Evolutionary conservation across 345 rosid genomes (phyloP), one percentile per base, ranked within the genome.

Genomic region (Tarenaya hassleriana): DNA sequence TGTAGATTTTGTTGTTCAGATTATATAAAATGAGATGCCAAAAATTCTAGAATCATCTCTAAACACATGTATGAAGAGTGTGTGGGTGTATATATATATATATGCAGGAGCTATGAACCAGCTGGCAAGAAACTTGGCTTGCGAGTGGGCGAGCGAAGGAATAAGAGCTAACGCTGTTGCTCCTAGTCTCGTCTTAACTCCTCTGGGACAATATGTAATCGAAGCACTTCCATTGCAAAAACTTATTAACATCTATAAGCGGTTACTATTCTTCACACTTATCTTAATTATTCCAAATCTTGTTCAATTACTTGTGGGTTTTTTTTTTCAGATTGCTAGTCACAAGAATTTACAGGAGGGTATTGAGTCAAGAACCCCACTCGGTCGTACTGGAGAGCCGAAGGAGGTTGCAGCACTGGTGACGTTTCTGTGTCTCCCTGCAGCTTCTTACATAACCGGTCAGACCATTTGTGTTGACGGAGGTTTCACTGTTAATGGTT

Each of bases 391-490:
- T 17, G 95, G 86, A 47, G 89, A 85, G 56, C 67, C 95, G 4
- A 63, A 69, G 53, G 92, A 88, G 67, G 95, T 85, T 0, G 75
- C 91, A 8, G 78, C 86, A 1, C 63, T 77, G 6, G 86, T 75
- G 10, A 84, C 77, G 21, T 88, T 68, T 70, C 78, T 84, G 7
- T 79, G 94, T 76, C 63, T 80, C 3, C 94, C 88, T 2, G 82
- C 88, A n/a, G 69, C 94, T 24, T 78, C 91, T 16, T 82, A 88
- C 61, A 80, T 84, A 17, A 88, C 88, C 0, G 96, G 95, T 27
- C 95, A 82, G 53, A 44, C 74, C 24, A 75, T 80, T 21, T 69
- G 72, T 1, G 84, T 84, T 7, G 91, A 88, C 16, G 96, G 95
- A 52, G 88, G 91, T 31, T 56, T 62, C 60, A 55, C 81, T 7